Percentiles rank a stretch among this genome's conserved stretches.
Conservation (phyloP, 148 eudicot genomes). For the Tetragonia tetragonoides region DNA sequence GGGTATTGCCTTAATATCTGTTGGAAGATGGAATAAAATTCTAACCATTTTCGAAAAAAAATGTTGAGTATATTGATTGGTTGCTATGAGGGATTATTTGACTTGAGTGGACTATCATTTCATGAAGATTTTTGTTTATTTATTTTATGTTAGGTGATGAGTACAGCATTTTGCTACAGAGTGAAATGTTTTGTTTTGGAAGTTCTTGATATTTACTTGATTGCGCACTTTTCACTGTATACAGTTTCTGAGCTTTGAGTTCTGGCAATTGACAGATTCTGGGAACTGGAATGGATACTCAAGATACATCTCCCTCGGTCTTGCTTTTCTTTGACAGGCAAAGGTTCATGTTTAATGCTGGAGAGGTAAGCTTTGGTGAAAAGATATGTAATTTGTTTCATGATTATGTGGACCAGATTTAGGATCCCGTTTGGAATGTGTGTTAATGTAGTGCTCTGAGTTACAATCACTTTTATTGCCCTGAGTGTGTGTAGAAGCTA, state of each 20-base stretch:
- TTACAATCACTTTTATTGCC: conserved; percentile 6
- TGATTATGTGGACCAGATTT: neutral
- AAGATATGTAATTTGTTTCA: neutral
- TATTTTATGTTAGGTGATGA: neutral
- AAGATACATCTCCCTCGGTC: conserved; percentile 88
- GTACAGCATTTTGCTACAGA: neutral
- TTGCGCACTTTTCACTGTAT: neutral
- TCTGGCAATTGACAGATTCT: conserved; percentile 49
- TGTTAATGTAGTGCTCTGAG: neutral
- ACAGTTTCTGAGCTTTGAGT: neutral
- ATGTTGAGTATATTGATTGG: neutral
- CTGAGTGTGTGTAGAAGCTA: neutral
- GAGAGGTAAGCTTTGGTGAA: conserved; percentile 62
- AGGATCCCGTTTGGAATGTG: conserved; percentile 7
- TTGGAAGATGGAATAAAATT: too few relatives aligned
- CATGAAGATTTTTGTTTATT: too few relatives aligned
- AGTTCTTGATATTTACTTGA: neutral
- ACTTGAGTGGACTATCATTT: neutral
- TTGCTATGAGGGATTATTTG: neutral
- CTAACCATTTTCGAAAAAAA: neutral
- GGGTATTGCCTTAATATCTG: too few relatives aligned
- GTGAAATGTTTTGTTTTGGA: neutral
- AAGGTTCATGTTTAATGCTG: conserved; percentile 90
- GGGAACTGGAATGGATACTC: conserved; percentile 99
- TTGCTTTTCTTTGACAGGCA: conserved; percentile 91